phyloP scores from a whole-genome alignment of 352 stramenopile genomes.

The Blastocystis sp. region DNA sequence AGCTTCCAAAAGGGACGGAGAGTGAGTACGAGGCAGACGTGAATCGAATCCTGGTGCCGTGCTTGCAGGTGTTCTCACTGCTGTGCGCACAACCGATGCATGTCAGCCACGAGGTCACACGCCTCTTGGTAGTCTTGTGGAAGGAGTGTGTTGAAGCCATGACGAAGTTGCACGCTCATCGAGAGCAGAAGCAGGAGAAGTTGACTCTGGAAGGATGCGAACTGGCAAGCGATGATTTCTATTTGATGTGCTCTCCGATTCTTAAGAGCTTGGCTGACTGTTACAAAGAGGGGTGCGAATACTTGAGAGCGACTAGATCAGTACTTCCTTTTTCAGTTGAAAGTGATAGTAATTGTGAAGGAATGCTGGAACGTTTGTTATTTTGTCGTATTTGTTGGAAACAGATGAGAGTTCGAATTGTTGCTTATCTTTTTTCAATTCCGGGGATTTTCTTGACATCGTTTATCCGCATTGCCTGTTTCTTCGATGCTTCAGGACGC shows the following conservation, averaged over 20 bases:
- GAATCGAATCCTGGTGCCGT: neutral
- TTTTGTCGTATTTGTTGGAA: neutral
- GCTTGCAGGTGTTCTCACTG: neutral
- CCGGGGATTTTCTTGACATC: neutral
- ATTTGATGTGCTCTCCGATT: constrained; percentile 1
- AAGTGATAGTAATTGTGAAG: neutral
- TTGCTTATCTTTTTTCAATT: neutral
- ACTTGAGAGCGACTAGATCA: neutral
- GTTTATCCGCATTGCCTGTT: neutral
- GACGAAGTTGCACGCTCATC: neutral
- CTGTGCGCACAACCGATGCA: neutral
- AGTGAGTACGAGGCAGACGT: neutral
- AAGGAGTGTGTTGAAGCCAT: neutral
- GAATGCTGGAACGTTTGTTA: neutral
- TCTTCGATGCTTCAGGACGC: neutral
- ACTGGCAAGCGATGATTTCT: constrained; percentile 40
- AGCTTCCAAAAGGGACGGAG: neutral
- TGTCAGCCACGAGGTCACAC: neutral
- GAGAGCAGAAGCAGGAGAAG: neutral
- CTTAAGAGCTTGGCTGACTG: neutral
- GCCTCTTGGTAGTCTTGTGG: neutral
- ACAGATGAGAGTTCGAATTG: neutral
- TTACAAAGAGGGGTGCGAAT: neutral
- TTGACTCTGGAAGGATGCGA: neutral
- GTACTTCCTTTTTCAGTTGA: neutral